Evolutionary conservation across 2,329 filamentous ascomycete species (phyloP).

Genomic region (Didymella pinodella): DNA sequence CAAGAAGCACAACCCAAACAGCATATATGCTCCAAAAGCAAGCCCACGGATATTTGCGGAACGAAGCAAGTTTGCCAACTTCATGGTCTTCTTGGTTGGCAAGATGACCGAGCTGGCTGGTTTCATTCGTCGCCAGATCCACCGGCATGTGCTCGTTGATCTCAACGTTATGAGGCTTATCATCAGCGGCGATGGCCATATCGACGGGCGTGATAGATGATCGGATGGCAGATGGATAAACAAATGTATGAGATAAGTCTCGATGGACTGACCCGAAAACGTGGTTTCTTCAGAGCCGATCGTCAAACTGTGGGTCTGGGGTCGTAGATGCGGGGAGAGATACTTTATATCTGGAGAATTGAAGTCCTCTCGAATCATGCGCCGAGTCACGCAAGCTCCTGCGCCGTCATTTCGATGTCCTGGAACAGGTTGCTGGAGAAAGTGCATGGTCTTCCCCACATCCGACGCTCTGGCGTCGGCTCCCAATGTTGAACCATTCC

Average conservation of each 20-base stretch:
- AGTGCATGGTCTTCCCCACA: constrained; percentile 10
- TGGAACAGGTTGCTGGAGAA: not conserved
- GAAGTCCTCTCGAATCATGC: not conserved
- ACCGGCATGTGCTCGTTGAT: not conserved
- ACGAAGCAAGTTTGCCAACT: not conserved
- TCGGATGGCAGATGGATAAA: constrained; percentile 47
- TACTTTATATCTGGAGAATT: constrained; percentile 8
- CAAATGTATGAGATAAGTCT: not conserved
- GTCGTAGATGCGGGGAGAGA: constrained; percentile 1
- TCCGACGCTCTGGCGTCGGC: not conserved
- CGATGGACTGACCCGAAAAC: not conserved
- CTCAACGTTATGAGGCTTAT: not conserved
- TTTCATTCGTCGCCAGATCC: not conserved
- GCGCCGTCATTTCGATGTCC: not conserved
- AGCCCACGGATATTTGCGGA: not conserved
- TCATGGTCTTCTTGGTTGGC: not conserved
- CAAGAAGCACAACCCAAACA: not conserved
- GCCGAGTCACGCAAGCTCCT: not conserved
- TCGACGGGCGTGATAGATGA: not conserved
- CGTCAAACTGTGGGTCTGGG: constrained; percentile 6
- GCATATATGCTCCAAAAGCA: not conserved
- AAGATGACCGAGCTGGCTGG: not conserved
- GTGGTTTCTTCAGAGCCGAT: constrained; percentile 2
- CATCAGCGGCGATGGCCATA: not conserved
- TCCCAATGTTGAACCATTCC: not conserved